Percentiles rank a stretch among this genome's conserved stretches.
phyloP scores from a whole-genome alignment of 352 stramenopile species.

The Pythium vanterpoolii region DNA sequence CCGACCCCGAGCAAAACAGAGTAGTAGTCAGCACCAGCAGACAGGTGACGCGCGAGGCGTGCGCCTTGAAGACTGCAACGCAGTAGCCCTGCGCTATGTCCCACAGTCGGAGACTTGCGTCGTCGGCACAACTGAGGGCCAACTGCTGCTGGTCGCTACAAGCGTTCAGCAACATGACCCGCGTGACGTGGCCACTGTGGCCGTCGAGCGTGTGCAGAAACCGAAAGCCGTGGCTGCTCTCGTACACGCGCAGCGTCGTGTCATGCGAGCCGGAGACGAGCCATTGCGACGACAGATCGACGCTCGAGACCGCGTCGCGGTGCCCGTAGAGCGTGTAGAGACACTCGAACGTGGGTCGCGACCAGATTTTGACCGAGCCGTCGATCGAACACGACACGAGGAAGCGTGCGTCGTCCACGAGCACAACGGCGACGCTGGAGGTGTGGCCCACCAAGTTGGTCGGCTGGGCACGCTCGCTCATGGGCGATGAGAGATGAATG shows the following conservation, averaged over 20 bases:
- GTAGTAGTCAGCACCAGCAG: constrained; percentile 19
- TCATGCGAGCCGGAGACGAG: constrained; percentile 74
- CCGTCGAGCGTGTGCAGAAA: constrained; percentile 41
- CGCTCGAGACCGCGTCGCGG: constrained; percentile 53
- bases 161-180: constrained; percentile 30
- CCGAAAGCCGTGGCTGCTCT: constrained; percentile 30
- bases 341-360: constrained; percentile 40
- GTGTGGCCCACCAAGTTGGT: constrained; percentile 56
- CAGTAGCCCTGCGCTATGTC: constrained; percentile 38
- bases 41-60: constrained; percentile 55
- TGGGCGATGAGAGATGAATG: constrained; percentile 1
- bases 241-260: constrained; percentile 55
- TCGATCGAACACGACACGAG: constrained; percentile 68
- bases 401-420: constrained; percentile 50
- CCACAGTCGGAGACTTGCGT: constrained; percentile 61
- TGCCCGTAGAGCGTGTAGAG: constrained; percentile 68
- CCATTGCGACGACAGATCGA: constrained; percentile 46
- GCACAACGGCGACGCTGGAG: constrained; percentile 53
- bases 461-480: constrained; percentile 22
- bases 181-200: constrained; percentile 58
- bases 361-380: constrained; percentile 72
- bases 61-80: constrained; percentile 34
- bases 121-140: constrained; percentile 61
- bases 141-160: neutral
- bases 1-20: constrained; percentile 49